Base-by-base conservation (phyloP, 352 stramenopile genomes). In the Lagenidium giganteum region DNA sequence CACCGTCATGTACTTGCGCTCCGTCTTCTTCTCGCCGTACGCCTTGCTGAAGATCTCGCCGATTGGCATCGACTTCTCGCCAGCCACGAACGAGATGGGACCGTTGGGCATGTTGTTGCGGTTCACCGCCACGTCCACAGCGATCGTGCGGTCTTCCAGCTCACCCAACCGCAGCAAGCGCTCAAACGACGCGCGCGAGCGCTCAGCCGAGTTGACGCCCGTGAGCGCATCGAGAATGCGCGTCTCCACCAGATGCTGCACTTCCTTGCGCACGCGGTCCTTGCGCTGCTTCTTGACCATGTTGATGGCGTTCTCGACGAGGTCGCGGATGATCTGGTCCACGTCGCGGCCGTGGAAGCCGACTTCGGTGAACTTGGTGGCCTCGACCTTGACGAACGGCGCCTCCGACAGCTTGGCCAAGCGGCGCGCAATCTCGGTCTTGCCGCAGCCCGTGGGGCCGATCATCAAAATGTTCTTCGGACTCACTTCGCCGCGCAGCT, bases 381-480 rank as follows among this genome's bases (percentile, higher is more conserved):
- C 97, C 64, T 99, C 96, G 23, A 96, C 83, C 59, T 99, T 99
- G 42, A 98, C 86, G 61, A 99, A 99, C 26, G 96, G 96, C 23
- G 96, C 95, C 52, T 98, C 83, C 26, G 83, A 96, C 22, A 99
- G 77, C 66, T 98, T 98, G 14, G 96, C 96, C 48, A 99, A 88
- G 8, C 96, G 86, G 25, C 96, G 71, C 8, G 96, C 96, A 37
- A 99, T 98, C 80, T 99, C 96, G 8, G 96, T 99, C 70, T 98
- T 98, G 37, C 97, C 96, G 47, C 93, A 98, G 26, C 97, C 97
- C 5, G 96, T 99, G 4, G 96, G 96, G 5, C 97, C 97, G 49
- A 99, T 98, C 95, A 99, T 98, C 25, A 99, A 62, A 24, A 99
- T 98, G 69, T 99, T 99, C 64, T 98, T 98, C n/a, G 97, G 97